Percentiles rank a stretch among this genome's conserved stretches.
These are phyloP conservation scores for Solanum ossicruentum DNA, from an alignment of 257 asterid genomes.

Conservation along the genomic window DNA sequence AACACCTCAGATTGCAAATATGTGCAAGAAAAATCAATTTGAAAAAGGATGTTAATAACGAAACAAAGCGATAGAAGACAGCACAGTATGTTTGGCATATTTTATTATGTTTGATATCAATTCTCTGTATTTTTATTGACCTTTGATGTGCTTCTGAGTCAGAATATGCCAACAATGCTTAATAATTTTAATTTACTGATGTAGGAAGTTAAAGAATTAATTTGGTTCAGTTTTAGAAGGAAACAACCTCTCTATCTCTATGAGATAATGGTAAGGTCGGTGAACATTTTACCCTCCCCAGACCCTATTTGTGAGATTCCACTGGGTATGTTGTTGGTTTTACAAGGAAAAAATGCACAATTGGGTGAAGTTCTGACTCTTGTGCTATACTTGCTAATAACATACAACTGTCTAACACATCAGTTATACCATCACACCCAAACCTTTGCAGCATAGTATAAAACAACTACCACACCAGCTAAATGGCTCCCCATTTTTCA, in stretches of 20 bases:
- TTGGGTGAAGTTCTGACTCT: neutral
- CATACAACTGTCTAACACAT: neutral
- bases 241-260: too few species aligned
- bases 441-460: neutral
- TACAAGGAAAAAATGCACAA: neutral
- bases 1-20: neutral
- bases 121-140: neutral
- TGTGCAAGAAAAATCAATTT: neutral
- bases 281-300: too few species aligned
- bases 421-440: neutral
- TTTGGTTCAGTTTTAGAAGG: neutral
- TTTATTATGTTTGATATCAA: neutral
- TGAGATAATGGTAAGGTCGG: too few species aligned
- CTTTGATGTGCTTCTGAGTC: neutral
- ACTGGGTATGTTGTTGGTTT: neutral
- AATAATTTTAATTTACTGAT: neutral
- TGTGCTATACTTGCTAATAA: neutral
- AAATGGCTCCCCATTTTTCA: neutral
- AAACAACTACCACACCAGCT: neutral
- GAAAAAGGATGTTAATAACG: neutral
- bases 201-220: neutral
- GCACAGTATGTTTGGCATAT: neutral
- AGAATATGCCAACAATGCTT: neutral
- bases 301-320: too few species aligned
- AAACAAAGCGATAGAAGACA: neutral